Base-by-base conservation (phyloP, 2,329 filamentous ascomycete species). In the Helminthosporium solani region DNA sequence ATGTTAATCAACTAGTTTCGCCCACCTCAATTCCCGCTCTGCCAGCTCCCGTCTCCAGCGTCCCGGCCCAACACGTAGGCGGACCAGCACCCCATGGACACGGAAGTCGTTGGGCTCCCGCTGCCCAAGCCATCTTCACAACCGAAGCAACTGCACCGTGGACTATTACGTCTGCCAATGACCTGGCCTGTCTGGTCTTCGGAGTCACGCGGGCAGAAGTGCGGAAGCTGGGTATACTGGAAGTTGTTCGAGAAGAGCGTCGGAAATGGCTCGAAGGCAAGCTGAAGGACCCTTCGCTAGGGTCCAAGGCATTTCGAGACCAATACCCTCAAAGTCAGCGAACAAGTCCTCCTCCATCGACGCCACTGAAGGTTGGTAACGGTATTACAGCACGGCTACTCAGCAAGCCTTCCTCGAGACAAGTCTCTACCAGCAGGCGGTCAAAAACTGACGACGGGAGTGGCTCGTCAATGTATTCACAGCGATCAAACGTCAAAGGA, bases 181-280 rank as follows among this genome's bases (percentile, higher is more conserved):
- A 99, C 67, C 78, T 99, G 39, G 94, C 94, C 15, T 99, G 94
- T 70, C 78, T 99, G 34, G 86, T 97, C n/a, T 99, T 97, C 73
- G 94, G 94, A n/a, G 90, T 99, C 8, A 96, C 91, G n/a, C 89
- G 90, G 64, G 88, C 89, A 3, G 94, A 99, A 70, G 88, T 99
- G 19, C 84, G 90, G 44, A 96, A 90, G 66, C 84, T 97, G 76
- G 92, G 94, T 38, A 97, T 99, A 46, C 73, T 99, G 47, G 91
- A 97, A 66, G 90, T 99, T 23, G 90, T 99, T 15, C 88, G 92
- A 69, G 84, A 91, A 68, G 92, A 96, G 69, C 81, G 90, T 47
- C 79, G 92, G 56, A 82, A 85, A 21, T 99, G 94, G 94, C 77
- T 99, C 20, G 90, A 95, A 65, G 83, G 86, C 51, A 96, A 91